Percentiles rank a stretch among this genome's conserved stretches.
Conservation (phyloP, 1,284 basidiomycete genomes). For the Dichomitus squalens region DNA sequence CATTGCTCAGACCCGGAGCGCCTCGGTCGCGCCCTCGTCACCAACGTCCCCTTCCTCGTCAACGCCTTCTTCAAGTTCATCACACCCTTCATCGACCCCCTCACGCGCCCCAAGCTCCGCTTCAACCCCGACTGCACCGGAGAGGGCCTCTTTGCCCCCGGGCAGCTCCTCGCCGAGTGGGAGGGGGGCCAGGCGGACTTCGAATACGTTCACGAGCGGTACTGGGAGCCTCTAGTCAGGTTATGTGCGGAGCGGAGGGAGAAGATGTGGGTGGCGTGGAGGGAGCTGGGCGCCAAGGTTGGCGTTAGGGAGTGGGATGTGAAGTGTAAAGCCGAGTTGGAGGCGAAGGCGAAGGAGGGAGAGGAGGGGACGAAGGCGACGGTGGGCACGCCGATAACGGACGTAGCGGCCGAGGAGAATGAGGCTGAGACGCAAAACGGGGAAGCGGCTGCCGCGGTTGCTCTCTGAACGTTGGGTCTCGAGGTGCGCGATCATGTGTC, state of each 20-base stretch:
- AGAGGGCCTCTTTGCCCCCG: conserved; percentile 59
- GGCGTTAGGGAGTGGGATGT: conserved; percentile 77
- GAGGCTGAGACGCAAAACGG: no score
- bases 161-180: conserved; percentile 66
- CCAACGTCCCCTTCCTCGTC: conserved; percentile 83
- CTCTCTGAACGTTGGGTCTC: no score
- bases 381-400: no score
- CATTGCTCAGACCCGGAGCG: conserved; percentile 82
- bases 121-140: conserved; percentile 68
- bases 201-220: conserved; percentile 71
- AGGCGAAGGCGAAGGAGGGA: no score
- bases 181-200: conserved; percentile 56
- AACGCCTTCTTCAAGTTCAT: conserved; percentile 85
- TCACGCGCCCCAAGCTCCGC: conserved; percentile 59
- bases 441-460: no score
- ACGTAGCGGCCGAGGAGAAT: no score
- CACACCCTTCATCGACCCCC: conserved; percentile 77
- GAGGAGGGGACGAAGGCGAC: no score
- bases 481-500: no score
- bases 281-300: conserved; percentile 59
- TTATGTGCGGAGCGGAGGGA: conserved; percentile 55
- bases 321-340: conserved; percentile 38
- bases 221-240: conserved; percentile 68
- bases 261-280: conserved; percentile 62
- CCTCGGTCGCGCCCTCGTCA: conserved; percentile 83